Evolutionary conservation across 2,329 filamentous ascomycete genomes (phyloP).

Genomic region (Arthrinium puccinioides): DNA sequence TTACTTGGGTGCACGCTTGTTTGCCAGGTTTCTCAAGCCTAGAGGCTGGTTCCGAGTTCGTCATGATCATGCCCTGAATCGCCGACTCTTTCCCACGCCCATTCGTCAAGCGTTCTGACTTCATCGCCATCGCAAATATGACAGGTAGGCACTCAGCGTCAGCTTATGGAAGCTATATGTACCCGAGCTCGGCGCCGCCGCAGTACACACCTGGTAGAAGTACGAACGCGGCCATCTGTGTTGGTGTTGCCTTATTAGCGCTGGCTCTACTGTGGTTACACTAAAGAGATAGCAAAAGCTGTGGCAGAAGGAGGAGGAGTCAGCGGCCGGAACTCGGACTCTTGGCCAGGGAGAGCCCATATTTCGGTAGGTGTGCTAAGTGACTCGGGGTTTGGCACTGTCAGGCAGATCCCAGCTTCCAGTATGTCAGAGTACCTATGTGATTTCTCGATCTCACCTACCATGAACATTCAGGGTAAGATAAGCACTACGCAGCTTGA

Average conservation of each 20-base stretch:
- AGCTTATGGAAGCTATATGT: slow-evolving; percentile 42
- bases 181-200: slow-evolving; percentile 29
- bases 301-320: too few species aligned
- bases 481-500: too few species aligned
- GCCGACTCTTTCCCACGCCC: slow-evolving; percentile 67
- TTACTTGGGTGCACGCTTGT: slow-evolving; percentile 46
- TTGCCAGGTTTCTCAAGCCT: slow-evolving; percentile 58
- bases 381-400: too few species aligned
- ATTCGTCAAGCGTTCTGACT: slow-evolving; percentile 56
- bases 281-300: slow-evolving; percentile 53
- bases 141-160: slow-evolving; percentile 53
- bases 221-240: slow-evolving; percentile 55
- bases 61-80: slow-evolving; percentile 59
- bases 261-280: slow-evolving; percentile 45
- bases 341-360: too few species aligned
- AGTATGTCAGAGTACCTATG: too few species aligned
- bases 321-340: too few species aligned
- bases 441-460: too few species aligned
- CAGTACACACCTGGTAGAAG: slow-evolving; percentile 46
- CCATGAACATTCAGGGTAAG: too few species aligned
- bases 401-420: too few species aligned
- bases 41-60: slow-evolving; percentile 41
- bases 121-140: slow-evolving; percentile 58
- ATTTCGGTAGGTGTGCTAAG: too few species aligned
- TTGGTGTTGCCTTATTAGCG: slow-evolving; percentile 50